Conservation (phyloP, 768 basidiomycete species). For the Gelatoporia subvermispora region DNA sequence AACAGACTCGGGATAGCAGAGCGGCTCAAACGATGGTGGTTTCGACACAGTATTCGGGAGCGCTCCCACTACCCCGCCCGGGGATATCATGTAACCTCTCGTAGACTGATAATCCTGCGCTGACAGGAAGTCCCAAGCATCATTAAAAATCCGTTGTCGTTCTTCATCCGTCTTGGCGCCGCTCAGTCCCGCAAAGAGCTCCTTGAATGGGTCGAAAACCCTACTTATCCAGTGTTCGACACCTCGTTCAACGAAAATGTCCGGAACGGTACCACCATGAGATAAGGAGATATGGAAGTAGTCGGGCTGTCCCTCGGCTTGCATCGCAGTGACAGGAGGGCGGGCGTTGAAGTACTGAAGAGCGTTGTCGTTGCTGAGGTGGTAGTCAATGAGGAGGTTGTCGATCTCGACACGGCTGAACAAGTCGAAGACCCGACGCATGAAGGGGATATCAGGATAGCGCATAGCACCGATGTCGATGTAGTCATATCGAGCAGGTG, state of each 20-base stretch:
- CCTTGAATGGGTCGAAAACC: not conserved
- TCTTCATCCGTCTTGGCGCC: not conserved
- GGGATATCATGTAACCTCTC: slow-evolving; percentile 7
- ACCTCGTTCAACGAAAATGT: not conserved
- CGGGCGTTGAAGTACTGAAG: slow-evolving; percentile 5
- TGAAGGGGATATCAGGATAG: slow-evolving; percentile 28
- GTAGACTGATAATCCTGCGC: slow-evolving; percentile 11
- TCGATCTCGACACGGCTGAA: slow-evolving; percentile 15
- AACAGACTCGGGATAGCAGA: slow-evolving; percentile 1
- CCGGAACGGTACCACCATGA: slow-evolving; percentile 1
- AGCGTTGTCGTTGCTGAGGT: not conserved
- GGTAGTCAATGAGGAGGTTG: slow-evolving; percentile 12
- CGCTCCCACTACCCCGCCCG: not conserved
- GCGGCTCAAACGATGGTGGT: not conserved
- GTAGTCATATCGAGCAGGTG: slow-evolving; percentile 8
- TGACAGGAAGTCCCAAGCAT: slow-evolving; percentile 8
- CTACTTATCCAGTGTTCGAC: not conserved
- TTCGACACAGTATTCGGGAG: too few species aligned
- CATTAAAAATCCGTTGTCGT: not conserved
- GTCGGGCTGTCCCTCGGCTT: not conserved
- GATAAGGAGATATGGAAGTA: not conserved
- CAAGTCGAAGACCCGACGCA: slow-evolving; percentile 27
- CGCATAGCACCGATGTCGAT: slow-evolving; percentile 34
- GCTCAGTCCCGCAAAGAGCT: not conserved
- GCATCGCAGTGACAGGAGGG: not conserved